phyloP scores from a whole-genome alignment of 352 stramenopile genomes.

The Blastocystis hominis region DNA sequence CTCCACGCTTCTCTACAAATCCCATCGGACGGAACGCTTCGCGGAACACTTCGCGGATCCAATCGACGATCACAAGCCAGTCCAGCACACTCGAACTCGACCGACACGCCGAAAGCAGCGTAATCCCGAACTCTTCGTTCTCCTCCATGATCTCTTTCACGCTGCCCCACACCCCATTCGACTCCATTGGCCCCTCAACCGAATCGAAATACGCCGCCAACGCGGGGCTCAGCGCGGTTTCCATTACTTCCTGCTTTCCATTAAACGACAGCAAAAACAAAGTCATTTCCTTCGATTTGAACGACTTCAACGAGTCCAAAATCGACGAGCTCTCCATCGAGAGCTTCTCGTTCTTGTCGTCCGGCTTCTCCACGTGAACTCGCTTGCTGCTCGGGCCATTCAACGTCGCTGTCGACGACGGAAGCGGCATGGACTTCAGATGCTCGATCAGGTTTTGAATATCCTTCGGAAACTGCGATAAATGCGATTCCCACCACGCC shows the following conservation, averaged over 20 bases:
- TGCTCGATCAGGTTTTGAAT: slow-evolving; percentile 15
- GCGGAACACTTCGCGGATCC: neutral
- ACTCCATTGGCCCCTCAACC: neutral
- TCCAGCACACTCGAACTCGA: neutral
- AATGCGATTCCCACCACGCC: slow-evolving; percentile 3
- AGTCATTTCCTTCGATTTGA: neutral
- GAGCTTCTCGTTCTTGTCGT: neutral
- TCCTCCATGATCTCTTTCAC: neutral
- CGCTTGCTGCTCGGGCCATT: neutral
- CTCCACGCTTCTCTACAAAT: neutral
- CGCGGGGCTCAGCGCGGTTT: neutral
- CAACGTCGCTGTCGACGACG: neutral
- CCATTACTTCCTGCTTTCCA: neutral
- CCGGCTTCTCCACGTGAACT: neutral
- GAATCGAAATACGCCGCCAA: neutral
- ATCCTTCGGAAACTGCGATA: neutral
- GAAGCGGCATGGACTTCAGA: neutral
- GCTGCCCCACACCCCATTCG: neutral
- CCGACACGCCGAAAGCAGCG: neutral
- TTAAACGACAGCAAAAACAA: neutral
- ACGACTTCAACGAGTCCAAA: neutral
- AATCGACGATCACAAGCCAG: neutral
- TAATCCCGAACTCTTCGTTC: neutral
- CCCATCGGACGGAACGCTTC: neutral
- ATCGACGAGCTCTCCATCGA: neutral